Conservation (phyloP, 140 eudicot genomes). For the Senecio squalidus region DNA sequence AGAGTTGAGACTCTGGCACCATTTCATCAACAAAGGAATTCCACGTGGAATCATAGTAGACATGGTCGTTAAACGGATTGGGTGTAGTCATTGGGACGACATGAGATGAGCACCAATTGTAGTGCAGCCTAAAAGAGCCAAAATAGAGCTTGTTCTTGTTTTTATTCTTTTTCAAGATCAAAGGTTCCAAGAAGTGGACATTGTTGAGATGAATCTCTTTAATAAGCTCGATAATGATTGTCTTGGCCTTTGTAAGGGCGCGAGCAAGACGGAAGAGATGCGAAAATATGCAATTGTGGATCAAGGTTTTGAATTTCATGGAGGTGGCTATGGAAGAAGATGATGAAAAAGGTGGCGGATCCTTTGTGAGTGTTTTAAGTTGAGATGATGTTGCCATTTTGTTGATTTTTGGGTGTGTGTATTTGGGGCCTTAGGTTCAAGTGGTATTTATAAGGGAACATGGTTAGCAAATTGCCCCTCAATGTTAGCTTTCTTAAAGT, state of each 20-base stretch:
- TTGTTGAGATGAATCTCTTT: constrained; percentile 57
- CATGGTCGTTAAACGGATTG: constrained; percentile 29
- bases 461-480: constrained; percentile 40
- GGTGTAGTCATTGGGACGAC: constrained; percentile 61
- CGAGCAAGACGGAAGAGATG: constrained; percentile 64
- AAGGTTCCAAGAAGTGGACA: constrained; percentile 35
- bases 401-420: constrained; percentile 22
- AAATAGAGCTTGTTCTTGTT: constrained; percentile 58
- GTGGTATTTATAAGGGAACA: constrained; percentile 54
- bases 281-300: constrained; percentile 73
- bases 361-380: constrained; percentile 29
- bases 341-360: constrained; percentile 29
- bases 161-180: constrained; percentile 33
- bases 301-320: constrained; percentile 70
- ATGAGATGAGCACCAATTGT: constrained; percentile 94
- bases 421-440: constrained; percentile 20
- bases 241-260: constrained; percentile 68
- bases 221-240: constrained; percentile 46
- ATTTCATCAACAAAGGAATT: constrained; percentile 39
- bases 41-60: constrained; percentile 71
- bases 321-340: constrained; percentile 42
- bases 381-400: constrained; percentile 46
- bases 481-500: constrained; percentile 8
- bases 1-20: constrained; percentile 46
- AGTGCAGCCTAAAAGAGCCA: constrained; percentile 87